Conservation (phyloP, 2,329 filamentous ascomycete genomes). For the Macroventuria anomochaeta region DNA sequence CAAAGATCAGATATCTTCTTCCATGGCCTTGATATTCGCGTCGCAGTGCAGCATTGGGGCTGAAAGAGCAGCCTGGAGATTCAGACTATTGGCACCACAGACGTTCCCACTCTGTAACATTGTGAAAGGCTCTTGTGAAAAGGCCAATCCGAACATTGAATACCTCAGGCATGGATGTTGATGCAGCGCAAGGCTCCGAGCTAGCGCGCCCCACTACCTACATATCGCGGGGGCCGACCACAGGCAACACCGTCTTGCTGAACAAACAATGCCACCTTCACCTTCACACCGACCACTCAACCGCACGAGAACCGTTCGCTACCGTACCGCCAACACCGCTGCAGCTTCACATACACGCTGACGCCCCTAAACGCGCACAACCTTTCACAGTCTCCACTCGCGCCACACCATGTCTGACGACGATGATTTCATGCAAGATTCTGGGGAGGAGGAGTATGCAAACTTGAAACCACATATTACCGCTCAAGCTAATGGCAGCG, state of each 20-base stretch:
- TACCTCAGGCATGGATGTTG: background rate
- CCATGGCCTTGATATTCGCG: too few relatives aligned
- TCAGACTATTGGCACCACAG: too few relatives aligned
- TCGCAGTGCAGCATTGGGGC: too few relatives aligned
- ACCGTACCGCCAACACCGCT: background rate
- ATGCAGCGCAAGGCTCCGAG: constrained; percentile 14
- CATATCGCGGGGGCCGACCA: constrained; percentile 15
- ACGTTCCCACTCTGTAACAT: background rate
- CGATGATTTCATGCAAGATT: constrained; percentile 94
- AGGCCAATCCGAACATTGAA: background rate
- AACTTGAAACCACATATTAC: background rate
- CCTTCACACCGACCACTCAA: constrained; percentile 10
- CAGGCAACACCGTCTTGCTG: constrained; percentile 27
- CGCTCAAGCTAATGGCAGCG: background rate
- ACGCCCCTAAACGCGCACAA: background rate
- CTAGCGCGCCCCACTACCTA: constrained; percentile 9
- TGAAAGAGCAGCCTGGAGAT: too few relatives aligned
- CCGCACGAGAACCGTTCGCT: background rate
- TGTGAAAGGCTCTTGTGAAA: background rate
- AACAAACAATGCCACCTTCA: constrained; percentile 23
- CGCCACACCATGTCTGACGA: constrained; percentile 73
- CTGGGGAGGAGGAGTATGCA: constrained; percentile 80
- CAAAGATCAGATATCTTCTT: too few relatives aligned
- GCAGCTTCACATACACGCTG: constrained; percentile 4
- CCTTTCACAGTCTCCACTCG: background rate